Percentiles rank a stretch among this genome's conserved stretches.
Evolutionary conservation across 495 filamentous ascomycete species (phyloP).

Genomic region (Penicillium simplicissimum): DNA sequence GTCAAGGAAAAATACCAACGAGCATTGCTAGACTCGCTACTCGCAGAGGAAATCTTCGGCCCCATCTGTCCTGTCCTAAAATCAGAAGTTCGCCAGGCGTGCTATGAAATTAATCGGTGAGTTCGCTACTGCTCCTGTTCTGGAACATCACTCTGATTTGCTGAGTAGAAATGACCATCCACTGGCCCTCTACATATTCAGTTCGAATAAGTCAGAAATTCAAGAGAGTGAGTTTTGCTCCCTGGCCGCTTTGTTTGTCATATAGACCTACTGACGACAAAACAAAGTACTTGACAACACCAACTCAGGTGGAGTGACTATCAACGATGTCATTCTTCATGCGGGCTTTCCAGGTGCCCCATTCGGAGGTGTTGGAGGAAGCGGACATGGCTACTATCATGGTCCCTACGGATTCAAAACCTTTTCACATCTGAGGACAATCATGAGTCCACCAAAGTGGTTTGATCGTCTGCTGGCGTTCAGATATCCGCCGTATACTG

Average conservation of each 20-base stretch:
- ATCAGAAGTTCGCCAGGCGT: neutral
- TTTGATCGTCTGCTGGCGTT: neutral
- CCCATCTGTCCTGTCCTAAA: neutral
- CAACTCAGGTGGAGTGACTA: conserved; percentile 65
- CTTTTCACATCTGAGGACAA: neutral
- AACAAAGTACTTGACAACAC: conserved; percentile 51
- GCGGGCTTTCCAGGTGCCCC: conserved; percentile 58
- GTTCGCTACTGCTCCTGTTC: neutral
- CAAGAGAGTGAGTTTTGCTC: neutral
- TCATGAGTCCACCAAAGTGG: neutral
- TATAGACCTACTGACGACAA: neutral
- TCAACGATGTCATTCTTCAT: conserved; percentile 77
- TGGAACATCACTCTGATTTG: neutral
- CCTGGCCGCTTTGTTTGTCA: neutral
- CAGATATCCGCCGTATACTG: neutral
- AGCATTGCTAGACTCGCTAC: neutral
- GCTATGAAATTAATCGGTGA: neutral
- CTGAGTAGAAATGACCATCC: neutral
- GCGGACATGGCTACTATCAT: neutral
- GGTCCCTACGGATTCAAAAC: neutral
- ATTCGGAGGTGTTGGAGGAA: conserved; percentile 54
- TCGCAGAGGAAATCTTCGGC: neutral
- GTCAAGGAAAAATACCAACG: neutral
- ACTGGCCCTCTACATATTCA: neutral
- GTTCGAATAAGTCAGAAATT: neutral